Evolutionary conservation across 75 land plant genomes (phyloP), one percentile per base, ranked within the genome.

Genomic region (Pinus albicaulis): DNA sequence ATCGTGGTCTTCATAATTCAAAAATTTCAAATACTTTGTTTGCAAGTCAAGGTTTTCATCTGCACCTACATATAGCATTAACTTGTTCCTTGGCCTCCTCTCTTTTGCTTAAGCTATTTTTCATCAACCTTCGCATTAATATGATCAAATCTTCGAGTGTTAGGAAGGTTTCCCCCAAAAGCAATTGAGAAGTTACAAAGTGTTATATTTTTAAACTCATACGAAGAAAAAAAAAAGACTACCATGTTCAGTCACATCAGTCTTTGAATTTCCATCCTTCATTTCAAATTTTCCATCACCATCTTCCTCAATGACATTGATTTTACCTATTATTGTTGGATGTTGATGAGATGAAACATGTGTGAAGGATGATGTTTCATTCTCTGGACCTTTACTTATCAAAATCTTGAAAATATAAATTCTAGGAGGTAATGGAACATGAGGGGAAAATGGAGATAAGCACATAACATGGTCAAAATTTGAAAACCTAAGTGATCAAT

Each of bases 391-490:
- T 68, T 80, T 83, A 70, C 79, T 62, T 53, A 57, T 34, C 53
- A 80, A 28, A 64, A 72, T 75, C 56, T 83, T 89, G 73, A 84
- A 80, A 11, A 75, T 68, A 78, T 95, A 94, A 73, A 95, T 82
- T 17, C 91, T 89, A 48, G 87, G 75, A 72, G 97, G 99, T 28
- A 96, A 76, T 19, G 88, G 80, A 81, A 94, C 74, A 53, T 89
- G 88, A 61, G 99, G 97, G 19, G 88, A 96, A 76, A 74, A 96
- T 81, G 11, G 97, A 86, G 28, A 96, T 92, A 74, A 96, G 86
- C 24, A 95, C 94, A 87, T 96, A 93, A 91, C 94, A 87, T 36
- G 38, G 3, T 36, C 38, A 36, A 36, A 36, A 36, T 36, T 36
- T 36, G 38, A 36, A 36, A 36, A 36, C 38, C 38, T 36, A 36